Percentiles rank a stretch among this genome's conserved stretches.
Conservation (phyloP, 1,139 yeast genomes). For the Schwanniomyces etchellsii region DNA sequence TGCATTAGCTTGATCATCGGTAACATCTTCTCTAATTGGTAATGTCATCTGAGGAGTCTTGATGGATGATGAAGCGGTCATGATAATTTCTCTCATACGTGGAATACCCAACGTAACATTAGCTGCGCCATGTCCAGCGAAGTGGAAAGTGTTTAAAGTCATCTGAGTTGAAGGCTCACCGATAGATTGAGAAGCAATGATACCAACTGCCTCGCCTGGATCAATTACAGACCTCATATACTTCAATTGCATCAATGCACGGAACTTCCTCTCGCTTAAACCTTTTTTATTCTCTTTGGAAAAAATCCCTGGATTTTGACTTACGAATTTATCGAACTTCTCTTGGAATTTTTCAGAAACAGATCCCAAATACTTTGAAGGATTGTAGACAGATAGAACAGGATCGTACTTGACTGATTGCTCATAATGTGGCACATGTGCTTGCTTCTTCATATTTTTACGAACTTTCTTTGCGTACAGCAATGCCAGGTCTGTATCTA, state of each 20-base stretch:
- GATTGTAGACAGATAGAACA: constrained; percentile 77
- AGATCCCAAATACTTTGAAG: constrained; percentile 85
- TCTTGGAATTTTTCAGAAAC: constrained; percentile 88
- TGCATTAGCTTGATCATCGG: constrained; percentile 82
- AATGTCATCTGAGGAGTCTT: constrained; percentile 98
- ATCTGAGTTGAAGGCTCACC: constrained; percentile 99
- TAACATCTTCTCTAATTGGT: constrained; percentile 74
- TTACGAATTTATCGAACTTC: constrained; percentile 67
- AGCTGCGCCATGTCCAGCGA: constrained; percentile 99
- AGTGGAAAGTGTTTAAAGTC: constrained; percentile 99
- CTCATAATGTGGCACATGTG: constrained; percentile 54
- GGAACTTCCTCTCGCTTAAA: constrained; percentile 79
- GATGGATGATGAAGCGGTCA: constrained; percentile 95
- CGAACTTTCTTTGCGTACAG: constrained; percentile 76
- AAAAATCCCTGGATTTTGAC: constrained; percentile 48
- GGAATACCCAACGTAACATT: constrained; percentile 99
- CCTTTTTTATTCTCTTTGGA: constrained; percentile 43
- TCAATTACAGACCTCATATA: constrained; percentile 93
- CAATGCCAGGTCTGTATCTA: constrained; percentile 79
- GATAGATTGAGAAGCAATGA: constrained; percentile 95
- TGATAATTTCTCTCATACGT: constrained; percentile 98
- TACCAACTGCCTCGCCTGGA: constrained; percentile 99
- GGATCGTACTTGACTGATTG: constrained; percentile 79
- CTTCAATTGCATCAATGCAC: constrained; percentile 95
- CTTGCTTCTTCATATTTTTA: constrained; percentile 68